Evolutionary conservation across 1,284 basidiomycete genomes (phyloP).

Genomic region (Ganoderma lucidum): DNA sequence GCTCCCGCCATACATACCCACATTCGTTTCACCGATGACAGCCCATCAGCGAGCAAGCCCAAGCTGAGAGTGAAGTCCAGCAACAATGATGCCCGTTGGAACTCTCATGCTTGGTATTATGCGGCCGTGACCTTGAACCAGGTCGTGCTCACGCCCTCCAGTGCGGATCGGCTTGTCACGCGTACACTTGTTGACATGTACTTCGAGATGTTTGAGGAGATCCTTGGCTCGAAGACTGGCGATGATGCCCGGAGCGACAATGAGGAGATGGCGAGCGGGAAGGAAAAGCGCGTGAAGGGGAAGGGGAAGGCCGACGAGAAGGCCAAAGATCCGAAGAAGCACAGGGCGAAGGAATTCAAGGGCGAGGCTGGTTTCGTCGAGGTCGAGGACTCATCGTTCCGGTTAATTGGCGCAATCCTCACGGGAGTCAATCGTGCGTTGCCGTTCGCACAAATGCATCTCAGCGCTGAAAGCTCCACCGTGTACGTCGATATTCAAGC

Average conservation of each 20-base stretch:
- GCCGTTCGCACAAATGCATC: conserved; percentile 86
- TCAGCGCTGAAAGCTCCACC: conserved; percentile 53
- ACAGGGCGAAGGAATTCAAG: conserved; percentile 53
- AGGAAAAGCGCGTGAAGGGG: conserved; percentile 32
- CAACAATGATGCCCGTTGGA: conserved; percentile 39
- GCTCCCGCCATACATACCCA: conserved; percentile 20
- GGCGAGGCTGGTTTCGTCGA: conserved; percentile 73
- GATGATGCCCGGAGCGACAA: conserved; percentile 45
- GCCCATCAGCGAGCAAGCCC: conserved; percentile 35
- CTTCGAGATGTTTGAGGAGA: conserved; percentile 94
- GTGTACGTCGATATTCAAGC: conserved; percentile 43
- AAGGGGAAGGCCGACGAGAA: conserved; percentile 43
- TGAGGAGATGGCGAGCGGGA: conserved; percentile 45
- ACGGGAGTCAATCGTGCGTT: conserved; percentile 96
- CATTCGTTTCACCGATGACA: conserved; percentile 36
- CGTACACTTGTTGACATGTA: conserved; percentile 89
- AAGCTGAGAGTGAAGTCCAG: conserved; percentile 38
- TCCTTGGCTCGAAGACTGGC: conserved; percentile 63
- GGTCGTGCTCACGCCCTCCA: conserved; percentile 77
- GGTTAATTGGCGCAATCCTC: conserved; percentile 90
- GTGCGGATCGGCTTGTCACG: conserved; percentile 80
- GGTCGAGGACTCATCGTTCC: conserved; percentile 84
- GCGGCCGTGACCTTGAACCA: conserved; percentile 95
- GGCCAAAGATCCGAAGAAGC: conserved; percentile 40
- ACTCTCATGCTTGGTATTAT: conserved; percentile 75